Evolutionary conservation across 192 early-diverging fungal genomes (phyloP), one percentile per base, ranked within the genome.

Genomic region (Piromyces sp.): DNA sequence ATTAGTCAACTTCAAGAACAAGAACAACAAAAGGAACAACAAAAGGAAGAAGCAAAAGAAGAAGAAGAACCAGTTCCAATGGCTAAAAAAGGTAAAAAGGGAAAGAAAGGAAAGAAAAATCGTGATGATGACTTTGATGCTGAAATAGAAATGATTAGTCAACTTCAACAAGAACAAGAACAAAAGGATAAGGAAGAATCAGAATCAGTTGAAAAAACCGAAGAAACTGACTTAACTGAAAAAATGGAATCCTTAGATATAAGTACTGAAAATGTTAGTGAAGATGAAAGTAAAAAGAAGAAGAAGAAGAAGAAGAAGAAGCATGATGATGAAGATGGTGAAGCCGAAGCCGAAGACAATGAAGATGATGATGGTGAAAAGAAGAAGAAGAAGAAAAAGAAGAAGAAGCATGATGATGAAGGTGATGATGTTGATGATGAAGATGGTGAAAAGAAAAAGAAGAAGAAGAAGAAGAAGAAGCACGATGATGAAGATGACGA

Each of bases 301-400:
- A 51, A 51, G 19, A 51, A 51, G 19, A 51, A 22, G 15, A 51
- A 51, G 14, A 51, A 51, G 42, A 51, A 51, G 42, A 17, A 40
- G 38, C 4, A 40, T 1, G 7, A 40, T 13, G 38, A 51, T 51
- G 42, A 51, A 5, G 19, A 51, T 22, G 19, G 19, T 22, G 42
- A 51, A 9, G 51, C 26, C 22, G 51, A 68, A 26, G 51, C 7
- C 4, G 51, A 68, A n/a, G 51, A 68, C 4, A 11, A n/a, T 68
- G 26, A 5, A n/a, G 51, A 68, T 79, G 80, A 79, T 42, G 80
- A 79, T 30, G 78, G 13, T 5, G 14, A 30, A 37, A 40, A 37
- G 81, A 79, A 81, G 6, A 79, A 30, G 81, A 37, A 33, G 33
- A 80, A 80, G 80, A 80, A 80, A n/a, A 42, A 33, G 40, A 80